Percentiles rank a stretch among this genome's conserved stretches.
Conservation (phyloP, 1,139 yeast genomes). For the Yamadazyma songkhlaensis region DNA sequence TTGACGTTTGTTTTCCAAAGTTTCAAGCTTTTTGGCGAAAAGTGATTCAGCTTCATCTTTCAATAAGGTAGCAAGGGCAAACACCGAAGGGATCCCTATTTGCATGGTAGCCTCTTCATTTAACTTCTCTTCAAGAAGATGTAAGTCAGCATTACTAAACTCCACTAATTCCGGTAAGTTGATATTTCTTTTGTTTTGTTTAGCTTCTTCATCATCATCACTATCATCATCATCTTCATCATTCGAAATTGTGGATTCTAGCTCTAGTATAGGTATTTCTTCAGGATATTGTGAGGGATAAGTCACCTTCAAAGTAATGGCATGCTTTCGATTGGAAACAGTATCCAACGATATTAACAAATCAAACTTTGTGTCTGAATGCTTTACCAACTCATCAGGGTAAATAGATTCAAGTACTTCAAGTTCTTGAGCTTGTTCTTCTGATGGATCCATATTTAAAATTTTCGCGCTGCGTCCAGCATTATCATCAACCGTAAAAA, state of each 20-base stretch:
- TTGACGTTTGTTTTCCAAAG: constrained; percentile 58
- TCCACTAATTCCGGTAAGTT: constrained; percentile 56
- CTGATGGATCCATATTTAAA: constrained; percentile 58
- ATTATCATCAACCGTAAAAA: too few species aligned
- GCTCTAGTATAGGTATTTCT: constrained; percentile 51
- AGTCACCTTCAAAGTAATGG: constrained; percentile 51
- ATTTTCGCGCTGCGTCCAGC: background rate
- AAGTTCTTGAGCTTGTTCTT: constrained; percentile 76
- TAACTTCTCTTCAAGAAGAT: constrained; percentile 36
- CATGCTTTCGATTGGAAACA: constrained; percentile 49
- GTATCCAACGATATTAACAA: constrained; percentile 59
- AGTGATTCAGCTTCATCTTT: constrained; percentile 77
- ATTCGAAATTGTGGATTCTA: constrained; percentile 26
- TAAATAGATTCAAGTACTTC: constrained; percentile 87
- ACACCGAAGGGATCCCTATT: constrained; percentile 84
- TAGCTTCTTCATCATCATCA: constrained; percentile 44
- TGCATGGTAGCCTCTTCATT: constrained; percentile 70
- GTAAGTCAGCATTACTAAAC: constrained; percentile 47
- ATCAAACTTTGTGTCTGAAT: constrained; percentile 43
- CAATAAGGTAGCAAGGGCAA: constrained; percentile 69
- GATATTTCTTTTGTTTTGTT: constrained; percentile 37
- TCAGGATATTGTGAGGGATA: constrained; percentile 76
- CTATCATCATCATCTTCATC: constrained; percentile 42
- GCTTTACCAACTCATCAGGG: constrained; percentile 72
- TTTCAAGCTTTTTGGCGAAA: constrained; percentile 56